phyloP scores from a whole-genome alignment of 495 filamentous ascomycete species.

The Thozetella sp. region DNA sequence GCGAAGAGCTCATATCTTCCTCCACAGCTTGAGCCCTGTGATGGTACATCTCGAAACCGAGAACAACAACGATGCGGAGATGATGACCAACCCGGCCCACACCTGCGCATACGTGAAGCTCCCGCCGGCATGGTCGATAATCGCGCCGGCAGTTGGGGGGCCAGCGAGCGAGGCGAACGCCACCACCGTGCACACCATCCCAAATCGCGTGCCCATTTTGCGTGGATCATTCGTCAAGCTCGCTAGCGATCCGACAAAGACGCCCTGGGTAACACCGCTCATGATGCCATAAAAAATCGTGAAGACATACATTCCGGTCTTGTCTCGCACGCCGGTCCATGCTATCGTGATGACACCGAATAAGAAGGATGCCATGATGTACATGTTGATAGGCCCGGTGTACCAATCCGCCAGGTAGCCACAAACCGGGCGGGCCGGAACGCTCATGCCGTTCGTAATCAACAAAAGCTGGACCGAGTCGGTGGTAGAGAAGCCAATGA shows the following conservation, averaged over 20 bases:
- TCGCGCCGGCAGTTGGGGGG: conserved; percentile 42
- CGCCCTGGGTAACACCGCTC: conserved; percentile 37
- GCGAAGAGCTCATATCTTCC: conserved; percentile 27
- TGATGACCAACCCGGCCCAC: conserved; percentile 38
- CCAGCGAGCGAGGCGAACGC: conserved; percentile 42
- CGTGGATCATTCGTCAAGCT: conserved; percentile 36
- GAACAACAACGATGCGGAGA: conserved; percentile 22
- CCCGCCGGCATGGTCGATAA: conserved; percentile 36
- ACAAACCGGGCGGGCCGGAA: conserved; percentile 33
- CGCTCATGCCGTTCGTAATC: conserved; percentile 39
- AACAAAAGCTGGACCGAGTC: conserved; percentile 41
- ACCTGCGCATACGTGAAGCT: conserved; percentile 38
- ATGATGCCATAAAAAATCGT: conserved; percentile 38
- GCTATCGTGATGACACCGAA: conserved; percentile 33
- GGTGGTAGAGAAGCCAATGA: conserved; percentile 36
- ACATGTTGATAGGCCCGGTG: conserved; percentile 40
- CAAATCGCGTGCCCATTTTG: conserved; percentile 45
- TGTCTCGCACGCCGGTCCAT: conserved; percentile 36
- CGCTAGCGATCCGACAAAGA: conserved; percentile 35
- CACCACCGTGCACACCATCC: conserved; percentile 42
- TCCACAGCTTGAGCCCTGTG: conserved; percentile 21
- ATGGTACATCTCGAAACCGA: conserved; percentile 12
- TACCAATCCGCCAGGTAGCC: conserved; percentile 39
- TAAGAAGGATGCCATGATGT: conserved; percentile 23
- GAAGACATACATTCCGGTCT: conserved; percentile 40